Evolutionary conservation across 345 rosid genomes (phyloP).

Genomic region (Durio zibethinus): DNA sequence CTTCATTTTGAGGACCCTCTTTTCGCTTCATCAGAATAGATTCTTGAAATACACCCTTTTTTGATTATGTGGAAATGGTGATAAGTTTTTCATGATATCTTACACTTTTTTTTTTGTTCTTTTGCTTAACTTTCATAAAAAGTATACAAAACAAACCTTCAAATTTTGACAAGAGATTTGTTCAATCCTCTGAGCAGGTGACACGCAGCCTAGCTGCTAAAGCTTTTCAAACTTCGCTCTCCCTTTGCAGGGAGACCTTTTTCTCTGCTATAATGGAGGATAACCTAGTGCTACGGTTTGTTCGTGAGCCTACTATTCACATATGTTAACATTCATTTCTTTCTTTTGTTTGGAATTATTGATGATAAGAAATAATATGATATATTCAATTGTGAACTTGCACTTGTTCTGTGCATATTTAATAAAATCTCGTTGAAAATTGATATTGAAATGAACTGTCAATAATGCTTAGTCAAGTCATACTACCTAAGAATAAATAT

Average conservation of each 20-base stretch:
- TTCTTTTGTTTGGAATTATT: conserved; percentile 13
- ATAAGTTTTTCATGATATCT: neutral
- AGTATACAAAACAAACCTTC: neutral
- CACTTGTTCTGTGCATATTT: neutral
- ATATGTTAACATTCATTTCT: conserved; percentile 6
- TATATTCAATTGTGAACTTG: conserved; percentile 4
- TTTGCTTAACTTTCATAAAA: neutral
- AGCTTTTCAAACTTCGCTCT: conserved; percentile 73
- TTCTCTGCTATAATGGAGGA: conserved; percentile 79
- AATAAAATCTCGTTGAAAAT: neutral
- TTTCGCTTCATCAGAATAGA: neutral
- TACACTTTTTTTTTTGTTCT: neutral
- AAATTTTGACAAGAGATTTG: neutral
- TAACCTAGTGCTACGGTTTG: conserved; percentile 64
- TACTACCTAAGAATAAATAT: neutral
- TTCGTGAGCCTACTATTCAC: conserved; percentile 6
- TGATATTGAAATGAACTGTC: neutral
- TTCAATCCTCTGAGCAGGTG: conserved; percentile 46
- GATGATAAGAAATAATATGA: neutral
- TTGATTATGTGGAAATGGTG: neutral
- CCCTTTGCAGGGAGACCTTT: conserved; percentile 86
- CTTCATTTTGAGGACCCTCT: neutral
- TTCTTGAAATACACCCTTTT: neutral
- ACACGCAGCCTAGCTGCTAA: conserved; percentile 87
- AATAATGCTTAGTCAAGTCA: neutral